Base-by-base conservation (phyloP, 2,329 filamentous ascomycete genomes). In the Penicillium sp. region DNA sequence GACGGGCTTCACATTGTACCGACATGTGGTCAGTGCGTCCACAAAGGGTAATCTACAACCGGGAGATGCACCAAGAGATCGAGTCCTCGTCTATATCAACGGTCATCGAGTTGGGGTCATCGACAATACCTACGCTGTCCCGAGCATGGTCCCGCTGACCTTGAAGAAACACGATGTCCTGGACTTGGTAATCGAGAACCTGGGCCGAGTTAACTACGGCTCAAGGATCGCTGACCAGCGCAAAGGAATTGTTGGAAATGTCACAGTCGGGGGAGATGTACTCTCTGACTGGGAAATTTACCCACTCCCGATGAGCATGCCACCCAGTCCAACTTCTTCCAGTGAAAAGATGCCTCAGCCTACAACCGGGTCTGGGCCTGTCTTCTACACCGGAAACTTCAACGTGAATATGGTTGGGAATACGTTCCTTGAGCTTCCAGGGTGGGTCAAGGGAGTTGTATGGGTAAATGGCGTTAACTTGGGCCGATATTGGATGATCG, bases 121-220 rank as follows among this genome's bases (percentile, higher is more conserved):
- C 34, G 82, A 84, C 59, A 78, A 73, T 62, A 77, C 74, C 17
- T 83, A 83, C 63, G 61, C 68, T 42, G 61, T 67, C 10, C 80
- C 81, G 0, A 67, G 68, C 1, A 73, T 69, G 4, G 74, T 83
- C 12, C 73, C 58, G 0, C 52, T 83, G 1, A 58, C 67, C 0
- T 68, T 84, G 7, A 63, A 69, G 20, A 47, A 53, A 34, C 12
- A 39, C 20, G 61, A 62, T 20, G 43, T 58, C 4, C 34, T 62
- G 2, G 59, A 62, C 35, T 17, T 62, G 0, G 66, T 83, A 3
- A 76, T 83, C 1, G 82, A 84, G 67, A 84, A 83, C 52, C 73
- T 84, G n/a, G 82, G 81, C 1, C 75, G 82, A 2, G 79, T 83
- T 1, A 78, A 83, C 60, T 82, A 80, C 60, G 75, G 75, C 50